Evolutionary conservation across 768 basidiomycete genomes (phyloP).

Genomic region (Mycena vitilis): DNA sequence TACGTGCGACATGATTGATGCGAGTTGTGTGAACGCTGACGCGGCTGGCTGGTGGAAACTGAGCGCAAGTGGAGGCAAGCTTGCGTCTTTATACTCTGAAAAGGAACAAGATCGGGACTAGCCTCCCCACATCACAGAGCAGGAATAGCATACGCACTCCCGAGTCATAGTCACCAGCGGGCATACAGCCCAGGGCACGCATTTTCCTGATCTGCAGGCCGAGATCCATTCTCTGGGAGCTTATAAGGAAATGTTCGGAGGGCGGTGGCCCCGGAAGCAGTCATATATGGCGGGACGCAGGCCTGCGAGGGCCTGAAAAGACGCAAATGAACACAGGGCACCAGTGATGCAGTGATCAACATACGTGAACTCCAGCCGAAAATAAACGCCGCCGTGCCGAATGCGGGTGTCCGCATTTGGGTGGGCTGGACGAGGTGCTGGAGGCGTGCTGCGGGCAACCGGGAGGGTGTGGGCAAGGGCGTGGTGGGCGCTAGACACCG

Average conservation of each 20-base stretch:
- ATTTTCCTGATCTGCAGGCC: background rate
- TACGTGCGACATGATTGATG: too few relatives aligned
- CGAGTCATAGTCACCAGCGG: conserved; percentile 1
- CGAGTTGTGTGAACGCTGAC: too few relatives aligned
- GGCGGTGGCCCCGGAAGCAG: background rate
- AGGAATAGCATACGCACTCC: background rate
- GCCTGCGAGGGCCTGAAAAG: background rate
- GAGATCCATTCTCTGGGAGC: conserved; percentile 1
- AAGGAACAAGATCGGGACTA: background rate
- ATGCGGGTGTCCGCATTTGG: background rate
- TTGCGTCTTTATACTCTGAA: background rate
- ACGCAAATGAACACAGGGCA: background rate
- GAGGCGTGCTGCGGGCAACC: background rate
- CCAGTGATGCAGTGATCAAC: background rate
- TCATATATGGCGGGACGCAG: background rate
- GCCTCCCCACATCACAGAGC: background rate
- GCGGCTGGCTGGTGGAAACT: background rate
- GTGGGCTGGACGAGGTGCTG: background rate
- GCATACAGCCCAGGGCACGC: background rate
- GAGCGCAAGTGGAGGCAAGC: background rate
- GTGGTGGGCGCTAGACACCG: conserved; percentile 1
- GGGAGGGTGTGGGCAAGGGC: conserved; percentile 2
- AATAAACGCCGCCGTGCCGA: too few relatives aligned
- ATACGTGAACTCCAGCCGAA: background rate
- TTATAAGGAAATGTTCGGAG: background rate